Evolutionary conservation across 2,329 filamentous ascomycete species (phyloP), one percentile per base, ranked within the genome.

Genomic region (Verticillium nubilum): DNA sequence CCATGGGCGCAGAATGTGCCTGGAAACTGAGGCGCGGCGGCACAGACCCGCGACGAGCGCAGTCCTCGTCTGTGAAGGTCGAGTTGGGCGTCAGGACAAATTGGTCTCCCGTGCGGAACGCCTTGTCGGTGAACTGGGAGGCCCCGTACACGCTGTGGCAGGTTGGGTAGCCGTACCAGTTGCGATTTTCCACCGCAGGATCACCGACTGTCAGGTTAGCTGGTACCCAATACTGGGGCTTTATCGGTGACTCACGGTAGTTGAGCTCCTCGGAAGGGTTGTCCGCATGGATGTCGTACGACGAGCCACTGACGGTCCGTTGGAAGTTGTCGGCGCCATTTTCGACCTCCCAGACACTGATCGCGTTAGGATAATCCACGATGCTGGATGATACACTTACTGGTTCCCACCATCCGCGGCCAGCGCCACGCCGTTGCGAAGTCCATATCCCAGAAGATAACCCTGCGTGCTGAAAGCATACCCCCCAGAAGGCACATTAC

Each of bases 231-330:
- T 4, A 17, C 26, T 42, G 17, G 54, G 7, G 31, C 13, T 1
- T 53, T 6, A 4, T 15, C 17, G 19, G 17, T 6, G 6, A 61
- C 69, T 63, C 65, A 71, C 85, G 78, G 70, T 83, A 87, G 70
- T 89, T 88, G 65, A 89, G 71, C 71, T 89, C 84, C 66, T 89
- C 86, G 3, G 81, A 84, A 1, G 86, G 86, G 66, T 88, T 88
- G 68, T 87, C 76, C 52, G 79, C 73, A 65, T 85, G 82, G 58
- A 87, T 80, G 57, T 84, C 81, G 5, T 64, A 65, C 5, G 65
- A 64, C 28, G 76, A 66, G 52, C 79, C 79, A 59, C 79, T 75
- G 29, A 83, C 67, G 4, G 68, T 72, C 28, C 73, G 76, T 25
- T 73, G 70, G 54, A 87, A 77, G 59, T 87, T 73, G 67, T 88